Base-by-base conservation (phyloP, 306 rosid species). In the Lathyrus tuberosus region DNA sequence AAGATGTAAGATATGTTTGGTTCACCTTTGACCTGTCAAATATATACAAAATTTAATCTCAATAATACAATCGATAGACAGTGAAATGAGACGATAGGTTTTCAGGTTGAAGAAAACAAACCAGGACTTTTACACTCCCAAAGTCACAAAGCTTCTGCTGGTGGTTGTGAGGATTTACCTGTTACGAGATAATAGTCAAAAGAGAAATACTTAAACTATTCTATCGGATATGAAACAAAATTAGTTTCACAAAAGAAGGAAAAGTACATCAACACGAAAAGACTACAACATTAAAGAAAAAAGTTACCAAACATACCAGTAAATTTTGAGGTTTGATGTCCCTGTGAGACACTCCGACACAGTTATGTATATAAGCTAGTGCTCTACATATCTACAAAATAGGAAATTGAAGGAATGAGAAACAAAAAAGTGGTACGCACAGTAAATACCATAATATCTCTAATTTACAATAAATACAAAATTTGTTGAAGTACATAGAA, bases 51-150 rank as follows among this genome's bases (percentile, higher is more conserved):
- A 54, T 41, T 51, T 52, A 44, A 44, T 71, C 40, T 22, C 9
- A 6, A 43, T 46, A 33, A 42, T 18, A 64, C 48, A 58, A 51
- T 26, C 52, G 12, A 64, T 7, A 52, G 53, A 40, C n/a, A 64
- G 43, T 42, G 20, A 35, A 68, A 51, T 35, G 5, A 65, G 53
- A 71, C 3, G 54, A 51, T 6, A 8, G 26, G 46, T 63, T 20
- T 43, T 46, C 11, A 22, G 43, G 51, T 15, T 52, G 38, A 31
- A 56, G 38, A 71, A 54, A 70, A 87, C 93, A 16, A 52, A 91
- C 97, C 97, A 91, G 81, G 61, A 88, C 92, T 91, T 91, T 91
- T 24, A 96, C 96, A 61, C 97, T 91, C 71, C 97, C 97, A 65
- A 91, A 91, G 76, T 88, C 97, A 49, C 97, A 91, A 56, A 91